Evolutionary conservation across 2,329 filamentous ascomycete species (phyloP), one percentile per base, ranked within the genome.

Genomic region (Pseudogymnoascus sp.): DNA sequence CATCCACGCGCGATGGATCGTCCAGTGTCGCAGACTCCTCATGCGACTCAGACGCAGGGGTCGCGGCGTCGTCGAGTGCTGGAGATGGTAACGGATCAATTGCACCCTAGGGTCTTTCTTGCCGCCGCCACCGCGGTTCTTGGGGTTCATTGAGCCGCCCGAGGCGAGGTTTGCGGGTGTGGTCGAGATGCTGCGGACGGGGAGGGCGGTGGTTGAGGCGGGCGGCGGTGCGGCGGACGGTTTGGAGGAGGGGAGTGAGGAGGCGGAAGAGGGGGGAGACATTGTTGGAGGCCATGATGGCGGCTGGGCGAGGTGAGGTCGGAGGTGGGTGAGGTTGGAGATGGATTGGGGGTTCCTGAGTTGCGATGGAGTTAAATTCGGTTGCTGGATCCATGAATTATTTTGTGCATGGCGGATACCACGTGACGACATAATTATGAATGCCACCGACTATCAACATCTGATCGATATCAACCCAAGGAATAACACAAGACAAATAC

Each of bases 1-100:
- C 71, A 90, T 83, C 91, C 93, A 97, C 21, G 93, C 93, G 70
- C 95, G 92, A 81, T 97, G 93, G 76, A 99, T 97, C 60, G 95
- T 97, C 95, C 95, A 99, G 81, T 99, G 95, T 55, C 95, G 90
- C 67, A 99, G 86, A 76, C 87, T 84, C 63, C 95, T 88, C 76
- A 89, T 89, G 69, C 93, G 91, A 41, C 86, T 91, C 83, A 97
- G 93, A 70, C 91, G 89, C 67, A 99, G 84, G 0, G 95, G 93
- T 11, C 87, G 85, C 0, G 87, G 88, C 5, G 85, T 89, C 31
- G 83, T 77, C 1, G 87, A 86, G 75, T 90, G 88, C 70, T 82
- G 77, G 69, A 90, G 83, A 75, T 87, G 84, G 78, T 90, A 90
- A 70, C 87, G 81, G 74, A 90, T 89, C 62, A 85, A 72, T 37